These are phyloP conservation scores for Mucor mucedo DNA, from an alignment of 371 early-diverging fungal genomes.

Conservation along the genomic window DNA sequence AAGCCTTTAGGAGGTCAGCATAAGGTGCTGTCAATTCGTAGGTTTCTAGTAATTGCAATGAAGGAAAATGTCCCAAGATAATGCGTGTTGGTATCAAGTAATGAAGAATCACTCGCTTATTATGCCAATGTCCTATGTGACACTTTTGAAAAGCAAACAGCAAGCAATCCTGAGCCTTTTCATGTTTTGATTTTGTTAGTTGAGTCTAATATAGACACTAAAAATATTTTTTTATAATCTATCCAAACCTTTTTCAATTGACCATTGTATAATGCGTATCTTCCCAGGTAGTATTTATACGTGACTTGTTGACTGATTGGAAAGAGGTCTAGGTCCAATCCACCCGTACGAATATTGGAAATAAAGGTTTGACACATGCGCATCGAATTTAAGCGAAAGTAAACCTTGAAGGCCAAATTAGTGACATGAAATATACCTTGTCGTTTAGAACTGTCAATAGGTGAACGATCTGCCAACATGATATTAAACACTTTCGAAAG, in stretches of 20 bases:
- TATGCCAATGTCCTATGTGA: conserved; percentile 31
- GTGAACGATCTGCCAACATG: conserved; percentile 32
- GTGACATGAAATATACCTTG: conserved; percentile 57
- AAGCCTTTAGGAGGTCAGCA: conserved; percentile 16
- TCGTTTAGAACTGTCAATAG: conserved; percentile 52
- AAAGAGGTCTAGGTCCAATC: conserved; percentile 41
- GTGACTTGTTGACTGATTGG: conserved; percentile 64
- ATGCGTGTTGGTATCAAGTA: conserved; percentile 60
- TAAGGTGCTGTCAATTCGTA: conserved; percentile 44
- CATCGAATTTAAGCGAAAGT: conserved; percentile 50
- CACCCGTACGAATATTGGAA: conserved; percentile 52
- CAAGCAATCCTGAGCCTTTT: conserved; percentile 52
- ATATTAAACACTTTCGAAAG: conserved; percentile 36
- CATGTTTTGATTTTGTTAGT: neutral
- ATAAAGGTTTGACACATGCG: conserved; percentile 60
- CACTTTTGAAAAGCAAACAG: conserved; percentile 57
- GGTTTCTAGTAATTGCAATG: conserved; percentile 30
- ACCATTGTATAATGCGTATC: conserved; percentile 54
- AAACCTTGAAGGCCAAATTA: conserved; percentile 59
- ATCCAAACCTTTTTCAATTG: conserved; percentile 35
- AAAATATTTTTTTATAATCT: neutral
- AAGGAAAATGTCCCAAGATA: conserved; percentile 54
- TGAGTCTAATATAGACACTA: too few species aligned
- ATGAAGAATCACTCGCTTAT: conserved; percentile 51
- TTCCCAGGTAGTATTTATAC: conserved; percentile 60